Percentiles rank a stretch among this genome's conserved stretches.
These are phyloP conservation scores for Penicillium desertorum DNA, from an alignment of 495 filamentous ascomycete species.

Conservation along the genomic window DNA sequence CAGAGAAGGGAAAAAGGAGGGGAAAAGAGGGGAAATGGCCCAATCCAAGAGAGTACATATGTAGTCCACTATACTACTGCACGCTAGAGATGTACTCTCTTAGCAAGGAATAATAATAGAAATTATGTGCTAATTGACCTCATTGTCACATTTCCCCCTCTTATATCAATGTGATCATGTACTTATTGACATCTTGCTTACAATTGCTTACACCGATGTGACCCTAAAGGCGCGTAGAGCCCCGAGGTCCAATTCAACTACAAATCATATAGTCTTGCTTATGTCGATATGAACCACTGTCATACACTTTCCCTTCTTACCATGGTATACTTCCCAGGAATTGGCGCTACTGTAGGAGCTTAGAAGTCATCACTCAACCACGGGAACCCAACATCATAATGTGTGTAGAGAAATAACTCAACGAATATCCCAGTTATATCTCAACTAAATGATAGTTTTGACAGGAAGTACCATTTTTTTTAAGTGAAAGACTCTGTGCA, in stretches of 20 bases:
- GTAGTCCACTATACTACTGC: constrained; percentile 2
- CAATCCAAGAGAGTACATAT: neutral
- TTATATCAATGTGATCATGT: neutral
- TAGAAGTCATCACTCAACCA: neutral
- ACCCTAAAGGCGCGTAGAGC: constrained; percentile 12
- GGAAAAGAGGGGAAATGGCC: constrained; percentile 7
- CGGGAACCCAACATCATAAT: neutral
- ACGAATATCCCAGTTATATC: neutral
- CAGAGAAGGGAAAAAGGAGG: neutral
- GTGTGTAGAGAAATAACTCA: neutral
- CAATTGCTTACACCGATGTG: neutral
- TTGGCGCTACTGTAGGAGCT: neutral
- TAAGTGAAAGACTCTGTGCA: neutral
- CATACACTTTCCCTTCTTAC: neutral
- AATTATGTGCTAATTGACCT: constrained; percentile 8
- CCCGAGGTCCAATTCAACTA: no score
- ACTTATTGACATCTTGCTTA: neutral
- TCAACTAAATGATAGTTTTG: no score
- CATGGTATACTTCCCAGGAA: neutral
- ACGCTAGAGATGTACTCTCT: constrained; percentile 1
- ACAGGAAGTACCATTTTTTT: neutral
- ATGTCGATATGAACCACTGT: neutral
- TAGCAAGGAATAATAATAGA: constrained; percentile 10
- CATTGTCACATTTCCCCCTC: neutral
- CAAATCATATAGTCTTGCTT: neutral